phyloP scores from a whole-genome alignment of 164 flowering plant genomes.

The Piper longum region DNA sequence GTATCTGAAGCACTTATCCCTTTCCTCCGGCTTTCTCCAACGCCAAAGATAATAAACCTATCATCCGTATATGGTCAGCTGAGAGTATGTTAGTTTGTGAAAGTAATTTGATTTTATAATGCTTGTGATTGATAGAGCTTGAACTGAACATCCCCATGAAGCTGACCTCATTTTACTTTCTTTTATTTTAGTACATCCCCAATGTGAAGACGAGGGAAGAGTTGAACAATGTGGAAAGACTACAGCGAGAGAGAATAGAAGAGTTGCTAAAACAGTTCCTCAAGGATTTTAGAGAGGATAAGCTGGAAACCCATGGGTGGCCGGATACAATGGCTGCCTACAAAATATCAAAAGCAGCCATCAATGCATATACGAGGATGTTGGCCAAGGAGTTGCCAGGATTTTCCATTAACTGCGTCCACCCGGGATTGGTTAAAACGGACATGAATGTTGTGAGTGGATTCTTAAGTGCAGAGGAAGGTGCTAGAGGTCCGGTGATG shows the following conservation, averaged over 20 bases:
- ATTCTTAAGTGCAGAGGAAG: conserved; percentile 19
- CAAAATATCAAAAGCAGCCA: conserved; percentile 21
- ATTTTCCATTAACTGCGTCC: conserved; percentile 23
- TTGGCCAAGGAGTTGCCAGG: conserved; percentile 26
- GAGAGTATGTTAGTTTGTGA: conserved; percentile 3
- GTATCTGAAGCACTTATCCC: conserved; percentile 17
- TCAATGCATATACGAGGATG: conserved; percentile 39
- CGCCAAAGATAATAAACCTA: conserved; percentile 15
- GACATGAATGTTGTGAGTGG: conserved; percentile 19
- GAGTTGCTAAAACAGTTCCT: conserved; percentile 20
- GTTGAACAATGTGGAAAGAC: conserved; percentile 14
- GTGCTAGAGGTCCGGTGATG: conserved; percentile 24
- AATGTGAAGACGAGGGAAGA: conserved; percentile 18
- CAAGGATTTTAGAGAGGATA: conserved; percentile 19
- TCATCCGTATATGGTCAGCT: conserved; percentile 10
- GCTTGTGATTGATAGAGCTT: too few species aligned
- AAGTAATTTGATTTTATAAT: too few species aligned
- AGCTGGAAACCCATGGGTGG: conserved; percentile 26
- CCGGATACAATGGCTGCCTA: conserved; percentile 18
- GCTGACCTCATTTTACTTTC: too few species aligned
- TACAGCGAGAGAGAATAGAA: conserved; percentile 29
- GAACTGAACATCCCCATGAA: too few species aligned
- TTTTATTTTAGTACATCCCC: conserved; percentile 14
- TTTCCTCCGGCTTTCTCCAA: conserved; percentile 10
- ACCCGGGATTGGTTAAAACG: conserved; percentile 31